phyloP scores from a whole-genome alignment of 2,329 filamentous ascomycete genomes.

The Stagonosporopsis vannaccii region DNA sequence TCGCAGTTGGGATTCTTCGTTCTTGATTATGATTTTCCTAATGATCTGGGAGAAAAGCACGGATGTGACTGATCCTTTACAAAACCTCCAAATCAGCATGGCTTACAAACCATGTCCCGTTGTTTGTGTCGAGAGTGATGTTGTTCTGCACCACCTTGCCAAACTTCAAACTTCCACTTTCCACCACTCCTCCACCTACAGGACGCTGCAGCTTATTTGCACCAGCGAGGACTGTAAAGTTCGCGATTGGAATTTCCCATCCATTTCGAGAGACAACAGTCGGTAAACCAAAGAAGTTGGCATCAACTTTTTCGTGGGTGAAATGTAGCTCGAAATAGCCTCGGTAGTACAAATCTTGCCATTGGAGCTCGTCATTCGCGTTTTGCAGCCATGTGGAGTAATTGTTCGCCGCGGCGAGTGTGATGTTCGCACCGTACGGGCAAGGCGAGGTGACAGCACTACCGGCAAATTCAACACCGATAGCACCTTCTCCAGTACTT shows the following conservation, averaged over 20 bases:
- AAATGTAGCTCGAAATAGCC: constrained; percentile 74
- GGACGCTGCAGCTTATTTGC: constrained; percentile 65
- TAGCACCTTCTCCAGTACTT: constrained; percentile 49
- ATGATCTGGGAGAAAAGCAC: background rate
- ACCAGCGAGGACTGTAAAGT: constrained; percentile 71
- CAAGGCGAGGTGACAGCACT: constrained; percentile 69
- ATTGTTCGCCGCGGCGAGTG: constrained; percentile 60
- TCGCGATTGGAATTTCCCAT: constrained; percentile 71
- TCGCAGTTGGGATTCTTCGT: no score
- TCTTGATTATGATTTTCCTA: no score
- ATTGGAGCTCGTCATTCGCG: constrained; percentile 71
- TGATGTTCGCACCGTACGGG: constrained; percentile 66
- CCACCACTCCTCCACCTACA: constrained; percentile 58
- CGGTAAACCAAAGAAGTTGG: constrained; percentile 70
- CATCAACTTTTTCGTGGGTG: constrained; percentile 61
- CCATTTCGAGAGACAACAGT: constrained; percentile 66
- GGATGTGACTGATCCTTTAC: constrained; percentile 11
- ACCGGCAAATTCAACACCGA: constrained; percentile 65
- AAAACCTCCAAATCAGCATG: constrained; percentile 35
- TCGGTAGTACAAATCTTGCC: constrained; percentile 76
- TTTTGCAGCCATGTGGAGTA: constrained; percentile 40
- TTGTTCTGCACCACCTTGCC: constrained; percentile 48
- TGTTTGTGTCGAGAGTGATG: constrained; percentile 43
- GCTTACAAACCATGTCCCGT: constrained; percentile 47
- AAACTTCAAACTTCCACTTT: constrained; percentile 65